Conservation (phyloP, 169 alveolate genomes). For the Neospora caninum region DNA sequence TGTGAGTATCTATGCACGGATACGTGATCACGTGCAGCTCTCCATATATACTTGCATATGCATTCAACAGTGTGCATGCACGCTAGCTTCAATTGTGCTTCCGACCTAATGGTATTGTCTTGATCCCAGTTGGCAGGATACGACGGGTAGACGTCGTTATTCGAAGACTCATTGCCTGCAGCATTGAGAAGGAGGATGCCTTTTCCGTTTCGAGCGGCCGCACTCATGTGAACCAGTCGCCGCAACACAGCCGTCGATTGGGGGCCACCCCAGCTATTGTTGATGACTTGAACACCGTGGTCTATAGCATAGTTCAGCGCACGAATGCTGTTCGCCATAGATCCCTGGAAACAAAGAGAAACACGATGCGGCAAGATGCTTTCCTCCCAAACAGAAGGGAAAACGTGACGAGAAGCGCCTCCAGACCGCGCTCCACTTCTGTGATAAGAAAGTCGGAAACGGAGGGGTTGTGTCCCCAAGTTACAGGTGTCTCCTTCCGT, state of each 20-base stretch:
- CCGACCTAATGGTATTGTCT: conserved; percentile 57
- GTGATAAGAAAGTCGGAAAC: too few species aligned
- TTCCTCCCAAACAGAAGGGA: neutral
- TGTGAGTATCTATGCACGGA: neutral
- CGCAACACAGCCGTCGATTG: conserved; percentile 59
- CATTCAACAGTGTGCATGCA: too few species aligned
- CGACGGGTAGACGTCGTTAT: conserved; percentile 74
- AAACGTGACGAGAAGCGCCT: too few species aligned
- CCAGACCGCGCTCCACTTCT: too few species aligned
- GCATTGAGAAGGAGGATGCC: conserved; percentile 75
- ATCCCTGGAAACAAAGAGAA: conserved; percentile 45
- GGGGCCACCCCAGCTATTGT: conserved; percentile 77
- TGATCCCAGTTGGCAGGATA: conserved; percentile 71
- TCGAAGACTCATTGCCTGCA: conserved; percentile 74
- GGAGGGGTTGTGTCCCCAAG: too few species aligned
- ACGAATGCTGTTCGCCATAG: conserved; percentile 69
- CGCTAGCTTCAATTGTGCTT: neutral
- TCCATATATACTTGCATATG: neutral
- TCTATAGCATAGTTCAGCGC: conserved; percentile 72
- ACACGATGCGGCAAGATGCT: neutral
- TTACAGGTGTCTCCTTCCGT: too few species aligned
- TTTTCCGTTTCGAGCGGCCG: conserved; percentile 68
- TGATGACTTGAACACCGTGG: conserved; percentile 66
- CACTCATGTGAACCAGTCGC: conserved; percentile 63
- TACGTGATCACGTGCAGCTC: neutral